phyloP scores from a whole-genome alignment of 805 yeast genomes.

The Wickerhamomyces chaumierensis region DNA sequence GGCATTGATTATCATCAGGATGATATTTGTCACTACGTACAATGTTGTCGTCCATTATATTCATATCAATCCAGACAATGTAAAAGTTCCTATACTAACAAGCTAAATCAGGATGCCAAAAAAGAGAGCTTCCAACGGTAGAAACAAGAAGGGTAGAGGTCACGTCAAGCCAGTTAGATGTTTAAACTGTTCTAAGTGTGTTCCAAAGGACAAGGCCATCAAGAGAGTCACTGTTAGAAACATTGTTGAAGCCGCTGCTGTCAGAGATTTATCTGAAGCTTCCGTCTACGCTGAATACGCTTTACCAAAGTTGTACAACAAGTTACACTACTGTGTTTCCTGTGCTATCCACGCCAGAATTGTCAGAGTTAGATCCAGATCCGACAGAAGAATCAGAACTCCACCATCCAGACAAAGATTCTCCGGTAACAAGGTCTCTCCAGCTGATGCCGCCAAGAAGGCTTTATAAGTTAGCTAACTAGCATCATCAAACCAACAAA shows the following conservation, averaged over 20 bases:
- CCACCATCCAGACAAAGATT: conserved; percentile 99
- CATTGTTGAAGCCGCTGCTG: conserved; percentile 99
- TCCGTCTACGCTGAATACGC: conserved; percentile 99
- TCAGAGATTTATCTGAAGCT: conserved; percentile 99
- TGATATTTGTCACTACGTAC: too few relatives aligned
- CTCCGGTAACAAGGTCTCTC: conserved; percentile 94
- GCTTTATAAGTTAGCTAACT: conserved; percentile 37
- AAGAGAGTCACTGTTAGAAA: conserved; percentile 99
- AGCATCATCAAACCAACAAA: not conserved
- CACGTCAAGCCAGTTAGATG: conserved; percentile 99
- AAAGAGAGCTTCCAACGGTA: conserved; percentile 99
- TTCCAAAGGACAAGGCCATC: conserved; percentile 99
- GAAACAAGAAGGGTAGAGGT: conserved; percentile 99
- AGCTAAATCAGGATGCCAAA: conserved; percentile 69
- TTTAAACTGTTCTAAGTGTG: conserved; percentile 99
- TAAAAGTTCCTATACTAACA: too few relatives aligned
- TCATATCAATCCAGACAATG: too few relatives aligned
- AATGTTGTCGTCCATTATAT: too few relatives aligned
- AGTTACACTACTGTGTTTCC: conserved; percentile 99
- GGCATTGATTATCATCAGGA: too few relatives aligned
- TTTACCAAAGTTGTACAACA: conserved; percentile 98
- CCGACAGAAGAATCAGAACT: conserved; percentile 96
- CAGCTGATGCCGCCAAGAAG: conserved; percentile 95
- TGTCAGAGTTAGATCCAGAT: conserved; percentile 99
- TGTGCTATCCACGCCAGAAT: conserved; percentile 99